These are phyloP conservation scores for Neospermospora avenae DNA, from an alignment of 2,329 filamentous ascomycete genomes.

Conservation along the genomic window DNA sequence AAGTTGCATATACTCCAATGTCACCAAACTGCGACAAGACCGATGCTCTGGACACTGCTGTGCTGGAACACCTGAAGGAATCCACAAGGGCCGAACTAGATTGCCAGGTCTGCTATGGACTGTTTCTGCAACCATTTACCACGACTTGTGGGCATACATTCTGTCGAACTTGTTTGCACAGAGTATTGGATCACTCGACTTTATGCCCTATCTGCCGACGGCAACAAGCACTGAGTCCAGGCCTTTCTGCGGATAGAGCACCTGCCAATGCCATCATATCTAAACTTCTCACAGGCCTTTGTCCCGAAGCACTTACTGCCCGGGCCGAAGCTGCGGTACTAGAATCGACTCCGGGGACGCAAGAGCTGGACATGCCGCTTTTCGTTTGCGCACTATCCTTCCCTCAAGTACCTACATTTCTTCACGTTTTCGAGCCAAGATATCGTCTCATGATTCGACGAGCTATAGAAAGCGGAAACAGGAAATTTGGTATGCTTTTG, in stretches of 20 bases:
- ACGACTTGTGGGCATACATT: constrained; percentile 88
- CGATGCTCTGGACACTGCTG: constrained; percentile 41
- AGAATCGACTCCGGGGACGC: constrained; percentile 54
- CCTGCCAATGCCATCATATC: constrained; percentile 62
- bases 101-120: constrained; percentile 81
- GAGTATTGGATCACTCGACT: constrained; percentile 72
- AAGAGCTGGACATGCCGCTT: constrained; percentile 62
- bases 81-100: constrained; percentile 69
- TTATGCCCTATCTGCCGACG: constrained; percentile 80
- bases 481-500: constrained; percentile 83
- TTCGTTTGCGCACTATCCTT: constrained; percentile 83
- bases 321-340: constrained; percentile 50
- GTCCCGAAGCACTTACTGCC: constrained; percentile 59
- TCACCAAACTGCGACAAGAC: constrained; percentile 23
- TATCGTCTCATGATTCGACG: constrained; percentile 88
- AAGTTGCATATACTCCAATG: constrained; percentile 48
- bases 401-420: constrained; percentile 77
- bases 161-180: constrained; percentile 74
- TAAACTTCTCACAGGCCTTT: constrained; percentile 64
- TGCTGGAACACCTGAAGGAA: constrained; percentile 59
- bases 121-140: constrained; percentile 79
- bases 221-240: constrained; percentile 49
- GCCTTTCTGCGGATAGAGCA: constrained; percentile 33
- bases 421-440: constrained; percentile 90
- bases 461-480: constrained; percentile 63